These are phyloP conservation scores for Tripterygium wilfordii DNA, from an alignment of 177 flowering plant species.

Conservation along the genomic window DNA sequence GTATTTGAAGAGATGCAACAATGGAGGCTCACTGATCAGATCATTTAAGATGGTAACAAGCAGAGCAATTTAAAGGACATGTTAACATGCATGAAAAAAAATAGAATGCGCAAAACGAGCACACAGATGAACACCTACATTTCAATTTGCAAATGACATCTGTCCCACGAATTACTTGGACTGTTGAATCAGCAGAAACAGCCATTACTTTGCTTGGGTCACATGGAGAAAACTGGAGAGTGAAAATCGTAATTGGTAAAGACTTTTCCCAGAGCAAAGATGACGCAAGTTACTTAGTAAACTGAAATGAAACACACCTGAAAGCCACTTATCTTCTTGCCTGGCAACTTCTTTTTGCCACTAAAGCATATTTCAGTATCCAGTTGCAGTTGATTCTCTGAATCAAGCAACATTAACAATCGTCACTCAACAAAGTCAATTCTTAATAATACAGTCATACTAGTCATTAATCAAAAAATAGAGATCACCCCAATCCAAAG, in stretches of 20 bases:
- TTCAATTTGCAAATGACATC: slow-evolving; percentile 56
- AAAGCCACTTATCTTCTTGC: slow-evolving; percentile 74
- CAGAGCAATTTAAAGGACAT: no score
- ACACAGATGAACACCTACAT: slow-evolving; percentile 33
- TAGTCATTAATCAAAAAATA: background rate
- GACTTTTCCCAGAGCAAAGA: background rate
- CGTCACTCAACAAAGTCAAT: no score
- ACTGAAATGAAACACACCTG: slow-evolving; percentile 44
- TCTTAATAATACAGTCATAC: no score
- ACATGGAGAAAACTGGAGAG: slow-evolving; percentile 57
- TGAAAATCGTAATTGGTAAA: background rate
- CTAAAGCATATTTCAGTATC: slow-evolving; percentile 39
- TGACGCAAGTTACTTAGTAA: background rate
- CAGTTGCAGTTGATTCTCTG: slow-evolving; percentile 58
- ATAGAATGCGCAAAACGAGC: no score
- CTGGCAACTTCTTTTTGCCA: slow-evolving; percentile 60
- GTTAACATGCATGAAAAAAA: no score
- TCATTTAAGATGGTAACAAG: background rate
- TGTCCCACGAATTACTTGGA: slow-evolving; percentile 50
- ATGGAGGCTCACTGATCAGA: no score
- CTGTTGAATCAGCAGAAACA: slow-evolving; percentile 74
- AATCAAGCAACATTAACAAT: slow-evolving; percentile 8
- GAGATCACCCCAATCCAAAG: no score
- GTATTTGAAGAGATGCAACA: no score
- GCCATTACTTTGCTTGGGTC: slow-evolving; percentile 62